Evolutionary conservation across 176 grass and related monocot species (phyloP).

Genomic region (Eleusine indica): DNA sequence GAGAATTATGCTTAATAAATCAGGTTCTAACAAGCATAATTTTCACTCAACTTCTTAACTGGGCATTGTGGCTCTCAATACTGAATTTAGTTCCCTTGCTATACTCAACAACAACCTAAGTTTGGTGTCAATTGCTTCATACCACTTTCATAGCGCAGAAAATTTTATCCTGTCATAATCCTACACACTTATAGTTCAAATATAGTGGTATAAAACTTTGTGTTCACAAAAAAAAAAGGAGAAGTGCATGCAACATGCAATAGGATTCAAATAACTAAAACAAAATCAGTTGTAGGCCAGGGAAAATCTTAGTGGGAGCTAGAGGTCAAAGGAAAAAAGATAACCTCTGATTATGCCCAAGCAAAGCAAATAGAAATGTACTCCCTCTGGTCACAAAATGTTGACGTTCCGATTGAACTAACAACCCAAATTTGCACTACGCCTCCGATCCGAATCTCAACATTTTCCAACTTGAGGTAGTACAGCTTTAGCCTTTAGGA

Average conservation of each 20-base stretch:
- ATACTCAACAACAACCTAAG: background rate
- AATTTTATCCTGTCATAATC: background rate
- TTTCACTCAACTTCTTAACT: background rate
- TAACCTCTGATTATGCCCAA: constrained; percentile 10
- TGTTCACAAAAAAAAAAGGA: constrained; percentile 7
- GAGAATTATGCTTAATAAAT: background rate
- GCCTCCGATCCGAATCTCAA: background rate
- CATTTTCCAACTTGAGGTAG: background rate
- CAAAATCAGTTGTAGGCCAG: background rate
- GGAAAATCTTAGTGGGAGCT: constrained; percentile 7
- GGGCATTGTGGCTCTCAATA: background rate
- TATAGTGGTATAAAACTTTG: background rate
- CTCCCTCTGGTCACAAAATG: too few species aligned
- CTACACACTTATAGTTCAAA: background rate
- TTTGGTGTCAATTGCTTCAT: background rate
- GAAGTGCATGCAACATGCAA: background rate
- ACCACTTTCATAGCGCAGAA: background rate
- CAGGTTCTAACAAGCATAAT: constrained; percentile 11
- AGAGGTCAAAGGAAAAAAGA: constrained; percentile 1
- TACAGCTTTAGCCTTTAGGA: constrained; percentile 6
- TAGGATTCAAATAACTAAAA: background rate
- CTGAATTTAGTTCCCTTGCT: background rate
- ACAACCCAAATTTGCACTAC: background rate
- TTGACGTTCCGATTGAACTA: too few species aligned
- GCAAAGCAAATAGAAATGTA: background rate